A percentile compares a stretch with the other conserved stretches of the same genome.
phyloP scores from a whole-genome alignment of 2,329 filamentous ascomycete species.

The Cytospora piceicola region DNA sequence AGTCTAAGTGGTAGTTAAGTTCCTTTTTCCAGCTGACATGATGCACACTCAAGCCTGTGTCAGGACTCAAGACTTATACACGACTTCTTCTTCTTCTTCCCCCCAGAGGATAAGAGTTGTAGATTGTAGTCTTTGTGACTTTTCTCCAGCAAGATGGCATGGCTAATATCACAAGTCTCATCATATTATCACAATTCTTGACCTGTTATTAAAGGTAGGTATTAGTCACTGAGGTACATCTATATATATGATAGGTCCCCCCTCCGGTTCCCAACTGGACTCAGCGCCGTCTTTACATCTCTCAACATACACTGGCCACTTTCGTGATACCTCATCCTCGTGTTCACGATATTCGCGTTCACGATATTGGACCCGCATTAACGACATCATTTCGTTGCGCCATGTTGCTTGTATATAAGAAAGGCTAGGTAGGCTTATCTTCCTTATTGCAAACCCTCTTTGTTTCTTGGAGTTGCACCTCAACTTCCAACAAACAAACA shows the following conservation, averaged over 20 bases:
- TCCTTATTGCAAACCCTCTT: constrained; percentile 10
- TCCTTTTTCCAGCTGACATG: neutral
- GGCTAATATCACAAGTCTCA: neutral
- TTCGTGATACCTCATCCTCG: constrained; percentile 17
- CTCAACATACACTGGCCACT: constrained; percentile 4
- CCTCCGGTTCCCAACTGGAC: constrained; percentile 9
- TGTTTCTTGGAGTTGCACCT: constrained; percentile 3
- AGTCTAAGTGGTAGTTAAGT: constrained; percentile 1
- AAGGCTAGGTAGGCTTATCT: constrained; percentile 22
- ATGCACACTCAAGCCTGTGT: neutral
- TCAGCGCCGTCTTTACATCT: neutral
- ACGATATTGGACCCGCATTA: constrained; percentile 13
- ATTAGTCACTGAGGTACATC: neutral
- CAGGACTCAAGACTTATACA: constrained; percentile 5
- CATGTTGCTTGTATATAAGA: constrained; percentile 22
- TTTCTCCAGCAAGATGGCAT: neutral
- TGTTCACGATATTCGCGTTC: neutral
- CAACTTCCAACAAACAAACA: constrained; percentile 6
- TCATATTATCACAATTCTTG: neutral
- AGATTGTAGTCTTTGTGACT: neutral
- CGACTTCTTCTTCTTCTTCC: neutral
- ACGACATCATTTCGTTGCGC: constrained; percentile 18
- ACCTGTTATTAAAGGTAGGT: neutral
- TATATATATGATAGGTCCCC: constrained; percentile 5
- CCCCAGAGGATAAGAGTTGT: neutral